Base-by-base conservation (phyloP, 1,139 yeast species). In the Suhomyces bokatorum region DNA sequence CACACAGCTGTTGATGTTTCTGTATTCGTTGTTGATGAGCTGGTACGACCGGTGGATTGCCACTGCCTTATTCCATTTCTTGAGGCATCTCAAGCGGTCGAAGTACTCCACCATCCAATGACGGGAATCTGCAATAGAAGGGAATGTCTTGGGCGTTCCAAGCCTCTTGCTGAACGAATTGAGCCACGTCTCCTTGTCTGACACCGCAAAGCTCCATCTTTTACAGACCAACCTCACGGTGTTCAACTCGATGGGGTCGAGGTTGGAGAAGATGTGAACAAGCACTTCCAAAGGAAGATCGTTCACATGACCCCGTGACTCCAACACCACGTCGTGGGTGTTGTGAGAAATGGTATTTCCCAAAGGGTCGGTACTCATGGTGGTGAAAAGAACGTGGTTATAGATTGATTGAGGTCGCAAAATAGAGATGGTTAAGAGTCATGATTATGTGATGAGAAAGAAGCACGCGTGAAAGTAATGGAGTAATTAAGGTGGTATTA, bases 181-280 rank as follows among this genome's bases (percentile, higher is more conserved):
- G 55, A 74, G 73, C 91, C 91, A 85, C 6, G 84, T 72, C 40
- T 75, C 76, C 48, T 78, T 78, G 57, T 83, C 84, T 47, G 73
- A 73, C 4, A 83, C 74, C 6, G 81, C 70, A 36, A 58, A 56
- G 46, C 76, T 63, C 78, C 88, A 80, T 15, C 66, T 58, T 35
- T 64, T 71, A 54, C 88, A 83, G 3, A 84, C 85, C 35, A 73
- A 62, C 27, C 83, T 70, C 15, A 81, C 58, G 20, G 64, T 64
- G 42, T 69, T 66, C 35, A 85, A 66, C 40, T 83, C 81, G 11
- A 68, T 59, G 4, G 85, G 80, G 42, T 83, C 87, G 14, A 84
- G 67, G 49, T 77, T 67, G 24, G 83, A 70, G 51, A 85, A 78
- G 15, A 84, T 69, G 41, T 73, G 67, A 40, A 81, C 75, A 48